A percentile compares a stretch with the other conserved stretches of the same genome.
Conservation (phyloP, 768 basidiomycete genomes). For the Phanerochaete sordida region DNA sequence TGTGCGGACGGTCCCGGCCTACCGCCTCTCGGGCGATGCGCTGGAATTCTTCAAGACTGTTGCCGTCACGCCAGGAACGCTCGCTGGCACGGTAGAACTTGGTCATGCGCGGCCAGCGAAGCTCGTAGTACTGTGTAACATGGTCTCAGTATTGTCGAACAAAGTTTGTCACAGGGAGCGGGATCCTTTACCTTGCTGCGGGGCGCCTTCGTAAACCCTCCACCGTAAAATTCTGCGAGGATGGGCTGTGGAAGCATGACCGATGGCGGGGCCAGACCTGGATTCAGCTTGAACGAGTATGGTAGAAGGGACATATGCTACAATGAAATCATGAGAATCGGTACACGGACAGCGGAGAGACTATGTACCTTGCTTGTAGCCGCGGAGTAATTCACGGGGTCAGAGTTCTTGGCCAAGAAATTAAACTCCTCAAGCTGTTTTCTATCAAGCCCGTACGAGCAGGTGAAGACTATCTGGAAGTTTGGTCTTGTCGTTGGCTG, state of each 20-base stretch:
- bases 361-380: neutral
- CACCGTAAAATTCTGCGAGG: conserved; percentile 73
- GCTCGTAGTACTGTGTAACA: conserved; percentile 62
- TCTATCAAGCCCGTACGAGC: conserved; percentile 70
- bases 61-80: conserved; percentile 59
- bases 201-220: conserved; percentile 75
- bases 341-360: too few relatives aligned
- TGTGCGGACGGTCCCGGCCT: conserved; percentile 48
- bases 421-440: conserved; percentile 70
- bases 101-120: conserved; percentile 78
- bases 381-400: conserved; percentile 28
- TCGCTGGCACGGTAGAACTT: conserved; percentile 63
- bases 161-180: neutral
- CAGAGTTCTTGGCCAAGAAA: conserved; percentile 52
- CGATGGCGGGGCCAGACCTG: conserved; percentile 46
- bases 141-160: neutral
- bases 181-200: conserved; percentile 43
- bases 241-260: conserved; percentile 60
- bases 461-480: conserved; percentile 72
- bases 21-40: conserved; percentile 49
- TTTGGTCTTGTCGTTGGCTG: conserved; percentile 49
- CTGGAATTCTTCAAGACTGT: conserved; percentile 48
- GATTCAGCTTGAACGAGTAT: conserved; percentile 52
- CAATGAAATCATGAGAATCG: too few relatives aligned
- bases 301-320: conserved; percentile 31